phyloP scores from a whole-genome alignment of 1,139 yeast genomes.

The Diutina neorugosa region DNA sequence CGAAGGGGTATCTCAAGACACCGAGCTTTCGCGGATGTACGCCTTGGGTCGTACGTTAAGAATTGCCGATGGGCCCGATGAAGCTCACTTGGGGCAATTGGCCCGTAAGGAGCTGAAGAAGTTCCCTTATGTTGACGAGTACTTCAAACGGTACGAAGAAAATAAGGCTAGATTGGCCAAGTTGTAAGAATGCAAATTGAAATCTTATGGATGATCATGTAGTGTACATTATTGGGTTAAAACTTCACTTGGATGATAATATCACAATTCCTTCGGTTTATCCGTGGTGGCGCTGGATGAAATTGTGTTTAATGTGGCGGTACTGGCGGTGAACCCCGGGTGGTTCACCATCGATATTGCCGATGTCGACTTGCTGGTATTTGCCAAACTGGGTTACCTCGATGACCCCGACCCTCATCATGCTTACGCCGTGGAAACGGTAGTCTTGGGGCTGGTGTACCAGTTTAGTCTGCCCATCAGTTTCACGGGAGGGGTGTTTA shows the following conservation, averaged over 20 bases:
- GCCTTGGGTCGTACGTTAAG: conserved; percentile 48
- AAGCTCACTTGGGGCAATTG: conserved; percentile 53
- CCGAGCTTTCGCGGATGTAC: conserved; percentile 47
- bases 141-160: conserved; percentile 15
- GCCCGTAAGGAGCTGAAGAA: conserved; percentile 34
- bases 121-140: conserved; percentile 21
- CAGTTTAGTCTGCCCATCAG: conserved; percentile 60
- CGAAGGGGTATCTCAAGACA: conserved; percentile 56
- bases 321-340: conserved; percentile 83
- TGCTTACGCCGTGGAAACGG: conserved; percentile 40
- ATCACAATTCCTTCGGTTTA: too few relatives aligned
- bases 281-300: conserved; percentile 81
- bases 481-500: conserved; percentile 72
- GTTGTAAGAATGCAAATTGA: conserved; percentile 12
- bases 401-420: conserved; percentile 10
- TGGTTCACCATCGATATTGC: conserved; percentile 54
- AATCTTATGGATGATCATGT: too few relatives aligned
- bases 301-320: conserved; percentile 62
- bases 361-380: conserved; percentile 69
- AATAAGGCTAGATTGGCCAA: conserved; percentile 12
- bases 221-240: too few relatives aligned
- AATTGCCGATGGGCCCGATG: conserved; percentile 71
- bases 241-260: too few relatives aligned
- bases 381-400: conserved; percentile 64
- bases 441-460: conserved; percentile 60